Base-by-base conservation (phyloP, 1,139 yeast genomes). In the Yamadazyma kanchanaburiensis region DNA sequence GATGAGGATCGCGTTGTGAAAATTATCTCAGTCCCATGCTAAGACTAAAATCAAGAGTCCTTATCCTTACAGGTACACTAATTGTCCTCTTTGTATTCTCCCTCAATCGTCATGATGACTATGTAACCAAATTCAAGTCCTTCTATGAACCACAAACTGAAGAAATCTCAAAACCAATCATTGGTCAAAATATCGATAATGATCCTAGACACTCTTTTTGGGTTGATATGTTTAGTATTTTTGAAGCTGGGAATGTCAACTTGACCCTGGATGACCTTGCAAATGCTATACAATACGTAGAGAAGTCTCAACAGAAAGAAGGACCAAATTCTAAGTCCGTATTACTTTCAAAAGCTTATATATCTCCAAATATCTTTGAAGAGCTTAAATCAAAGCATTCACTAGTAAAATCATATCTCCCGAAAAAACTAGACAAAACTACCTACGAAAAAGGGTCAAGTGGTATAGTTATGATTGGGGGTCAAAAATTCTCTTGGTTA, bases 401-500 rank as follows among this genome's bases (percentile, higher is more conserved):
- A 4, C 34, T 40, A 4, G 45, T 60, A 2, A 38, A 56, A 21
- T 28, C 38, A 5, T 40, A 44, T 15, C 41, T 64, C 15, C 69
- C 70, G 0, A 32, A 36, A 4, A 39, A 44, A 17, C 37, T 60
- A n/a, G 44, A 57, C 3, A 40, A 39, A 5, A 25, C 53, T 0
- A 51, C 59, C 2, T 63, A 53, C 37, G 49, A 45, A 12, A 38
- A 48, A 23, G 53, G 45, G 6, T 43, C 61, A 1, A 49, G 36
- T 24, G 71, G 71, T 20, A 48, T 60, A 2, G 70, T 62, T 2
- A 33, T 63, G 25, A 59, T 64, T 17, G 71, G 71, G 2, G 71
- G 71, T 3, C 58, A 55, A 4, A 48, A 48, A 28, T 64, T 54
- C 28, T 57, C 68, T 8, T 64, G 71, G 71, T 42, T 64, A 6